Evolutionary conservation across 2,329 filamentous ascomycete genomes (phyloP), one percentile per base, ranked within the genome.

Genomic region (Trichoderma sp.): DNA sequence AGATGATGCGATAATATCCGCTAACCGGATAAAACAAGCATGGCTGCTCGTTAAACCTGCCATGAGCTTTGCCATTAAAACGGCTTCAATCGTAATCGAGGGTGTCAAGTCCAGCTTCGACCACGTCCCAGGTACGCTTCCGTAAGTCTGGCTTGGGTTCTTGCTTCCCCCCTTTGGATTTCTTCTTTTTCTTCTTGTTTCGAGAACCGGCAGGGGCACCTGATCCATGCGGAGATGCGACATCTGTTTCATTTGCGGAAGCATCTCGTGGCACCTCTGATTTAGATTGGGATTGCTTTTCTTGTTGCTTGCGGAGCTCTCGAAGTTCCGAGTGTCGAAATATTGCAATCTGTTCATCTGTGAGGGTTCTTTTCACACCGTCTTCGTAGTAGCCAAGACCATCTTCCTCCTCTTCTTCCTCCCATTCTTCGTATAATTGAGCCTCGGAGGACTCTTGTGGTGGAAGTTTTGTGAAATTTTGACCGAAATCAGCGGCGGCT

Each of bases 271-370:
- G 62, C 23, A 23, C 5, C 28, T n/a, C 47, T 20, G 55, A 23
- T 39, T 71, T 73, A 32, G 66, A 30, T 23, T 59, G 36, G 0
- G 58, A 13, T 20, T 77, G 80, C 71, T 80, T 84, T 55, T 81
- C 81, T 65, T 81, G 79, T 72, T 86, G 84, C 73, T 88, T 88
- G 30, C 93, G 84, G 50, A 97, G 83, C 13, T 88, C 82, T 77
- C 96, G 91, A 26, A 97, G 87, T 80, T 98, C 95, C 2, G 93
- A 95, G 78, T 97, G 93, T 73, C 95, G 88, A 79, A 98, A 98
- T 73, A 97, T 95, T 68, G 89, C 89, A 75, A 98, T 93, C 83
- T 98, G 93, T 76, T 94, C 93, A 77, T 98, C 93, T 11, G 95
- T 98, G 76, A 98, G 85, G 20, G 94, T 97, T 53, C 95, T 91